A percentile compares a stretch with the other conserved stretches of the same genome.
Conservation (phyloP, 2,329 filamentous ascomycete species). For the Knoxdaviesia proteae region DNA sequence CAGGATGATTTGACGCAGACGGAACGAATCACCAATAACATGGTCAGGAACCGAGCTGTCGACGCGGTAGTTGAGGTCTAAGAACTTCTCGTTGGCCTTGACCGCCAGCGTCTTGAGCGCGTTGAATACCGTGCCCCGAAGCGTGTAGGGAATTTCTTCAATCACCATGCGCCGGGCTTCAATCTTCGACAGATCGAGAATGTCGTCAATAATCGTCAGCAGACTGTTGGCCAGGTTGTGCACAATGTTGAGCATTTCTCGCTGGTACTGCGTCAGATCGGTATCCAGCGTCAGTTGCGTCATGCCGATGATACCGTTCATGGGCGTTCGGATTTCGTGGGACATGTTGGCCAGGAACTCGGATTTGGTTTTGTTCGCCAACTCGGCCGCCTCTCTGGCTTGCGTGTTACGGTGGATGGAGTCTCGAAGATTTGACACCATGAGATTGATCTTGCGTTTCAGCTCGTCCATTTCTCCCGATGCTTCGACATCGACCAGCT, state of each 20-base stretch:
- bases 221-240: slow-evolving; percentile 92
- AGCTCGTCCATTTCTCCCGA: slow-evolving; percentile 98
- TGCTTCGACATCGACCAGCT: slow-evolving; percentile 88
- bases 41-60: slow-evolving; percentile 88
- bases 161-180: slow-evolving; percentile 97
- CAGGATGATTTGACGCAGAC: slow-evolving; percentile 84
- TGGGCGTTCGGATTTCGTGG: slow-evolving; percentile 91
- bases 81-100: slow-evolving; percentile 86
- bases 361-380: slow-evolving; percentile 95
- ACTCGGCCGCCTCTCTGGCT: slow-evolving; percentile 82
- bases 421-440: slow-evolving; percentile 89
- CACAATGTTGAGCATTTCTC: slow-evolving; percentile 97
- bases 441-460: slow-evolving; percentile 98
- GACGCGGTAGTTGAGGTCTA: slow-evolving; percentile 83
- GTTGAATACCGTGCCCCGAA: slow-evolving; percentile 90
- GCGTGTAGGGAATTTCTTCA: slow-evolving; percentile 89
- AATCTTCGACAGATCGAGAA: slow-evolving; percentile 57
- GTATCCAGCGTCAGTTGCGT: slow-evolving; percentile 91
- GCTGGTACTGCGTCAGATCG: slow-evolving; percentile 80
- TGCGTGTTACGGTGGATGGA: slow-evolving; percentile 94
- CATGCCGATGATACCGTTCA: slow-evolving; percentile 98
- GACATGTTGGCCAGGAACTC: slow-evolving; percentile 99
- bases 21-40: slow-evolving; percentile 90
- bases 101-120: slow-evolving; percentile 92
- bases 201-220: slow-evolving; percentile 86